Percentiles rank a stretch among this genome's conserved stretches.
These are phyloP conservation scores for Penicillium cataractarum DNA, from an alignment of 495 filamentous ascomycete species.

Conservation along the genomic window DNA sequence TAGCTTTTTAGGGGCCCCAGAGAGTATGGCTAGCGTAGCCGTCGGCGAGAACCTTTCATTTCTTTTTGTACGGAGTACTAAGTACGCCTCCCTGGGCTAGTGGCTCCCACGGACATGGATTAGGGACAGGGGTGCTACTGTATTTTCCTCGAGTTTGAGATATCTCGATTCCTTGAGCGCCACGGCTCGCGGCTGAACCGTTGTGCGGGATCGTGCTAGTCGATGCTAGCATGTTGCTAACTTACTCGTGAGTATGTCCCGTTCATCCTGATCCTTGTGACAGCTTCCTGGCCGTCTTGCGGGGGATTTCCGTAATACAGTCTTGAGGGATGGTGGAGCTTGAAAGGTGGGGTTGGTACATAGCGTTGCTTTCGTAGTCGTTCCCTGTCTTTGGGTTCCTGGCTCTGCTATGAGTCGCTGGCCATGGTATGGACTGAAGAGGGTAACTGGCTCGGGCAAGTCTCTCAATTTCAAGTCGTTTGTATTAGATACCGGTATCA, in stretches of 20 bases:
- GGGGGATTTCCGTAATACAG: constrained; percentile 6
- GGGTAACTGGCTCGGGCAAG: background rate
- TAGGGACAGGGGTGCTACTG: constrained; percentile 12
- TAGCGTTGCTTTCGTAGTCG: background rate
- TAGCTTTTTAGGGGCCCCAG: background rate
- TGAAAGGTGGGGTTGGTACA: background rate
- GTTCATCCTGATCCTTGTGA: background rate
- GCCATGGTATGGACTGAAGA: background rate
- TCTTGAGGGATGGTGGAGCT: constrained; percentile 13
- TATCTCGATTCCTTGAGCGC: constrained; percentile 14
- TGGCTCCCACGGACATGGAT: constrained; percentile 24
- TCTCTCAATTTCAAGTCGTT: background rate
- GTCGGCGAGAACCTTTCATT: background rate
- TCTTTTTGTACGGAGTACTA: too few relatives aligned
- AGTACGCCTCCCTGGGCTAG: constrained; percentile 12
- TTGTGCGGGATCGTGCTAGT: constrained; percentile 28
- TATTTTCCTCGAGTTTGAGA: background rate
- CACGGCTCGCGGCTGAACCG: constrained; percentile 23
- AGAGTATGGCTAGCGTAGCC: constrained; percentile 15
- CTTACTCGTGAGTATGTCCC: background rate
- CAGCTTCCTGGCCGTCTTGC: constrained; percentile 11
- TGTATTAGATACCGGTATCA: background rate
- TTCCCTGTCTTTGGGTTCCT: constrained; percentile 1
- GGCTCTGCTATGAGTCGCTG: background rate
- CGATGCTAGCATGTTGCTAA: background rate